phyloP scores from a whole-genome alignment of 139 green algal species.

The Picocystis salinarum region DNA sequence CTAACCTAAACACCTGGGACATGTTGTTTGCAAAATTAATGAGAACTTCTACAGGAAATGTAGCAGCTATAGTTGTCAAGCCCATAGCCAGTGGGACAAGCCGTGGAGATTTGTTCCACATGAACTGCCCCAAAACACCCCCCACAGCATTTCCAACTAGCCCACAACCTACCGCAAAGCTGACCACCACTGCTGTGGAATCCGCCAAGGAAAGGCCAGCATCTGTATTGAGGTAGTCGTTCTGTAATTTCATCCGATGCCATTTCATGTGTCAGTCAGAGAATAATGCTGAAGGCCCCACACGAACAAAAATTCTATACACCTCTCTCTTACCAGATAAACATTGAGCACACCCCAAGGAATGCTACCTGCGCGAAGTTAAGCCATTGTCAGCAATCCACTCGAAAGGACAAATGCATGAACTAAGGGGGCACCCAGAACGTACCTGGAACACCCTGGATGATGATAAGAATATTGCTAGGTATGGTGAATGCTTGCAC shows the following conservation, averaged over 20 bases:
- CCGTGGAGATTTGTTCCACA: slow-evolving; percentile 40
- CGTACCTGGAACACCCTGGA: too few relatives aligned
- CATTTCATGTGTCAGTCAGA: too few relatives aligned
- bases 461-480: slow-evolving; percentile 48
- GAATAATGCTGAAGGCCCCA: slow-evolving; percentile 1
- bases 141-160: slow-evolving; percentile 37
- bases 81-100: too few relatives aligned
- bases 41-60: slow-evolving; percentile 3
- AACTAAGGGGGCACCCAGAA: too few relatives aligned
- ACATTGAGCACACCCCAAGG: slow-evolving; percentile 70
- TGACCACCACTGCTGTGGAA: slow-evolving; percentile 40
- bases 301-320: too few relatives aligned
- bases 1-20: not conserved
- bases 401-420: too few relatives aligned
- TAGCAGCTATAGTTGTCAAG: too few relatives aligned
- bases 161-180: slow-evolving; percentile 40
- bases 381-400: too few relatives aligned
- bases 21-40: not conserved
- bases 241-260: too few relatives aligned
- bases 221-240: too few relatives aligned
- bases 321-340: slow-evolving; percentile 39
- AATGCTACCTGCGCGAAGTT: slow-evolving; percentile 44
- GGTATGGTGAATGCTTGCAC: slow-evolving; percentile 21
- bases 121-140: slow-evolving; percentile 39
- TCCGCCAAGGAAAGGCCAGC: too few relatives aligned